Percentiles rank a stretch among this genome's conserved stretches.
phyloP scores from a whole-genome alignment of 371 early-diverging fungal species.

The Mucor piriformis region DNA sequence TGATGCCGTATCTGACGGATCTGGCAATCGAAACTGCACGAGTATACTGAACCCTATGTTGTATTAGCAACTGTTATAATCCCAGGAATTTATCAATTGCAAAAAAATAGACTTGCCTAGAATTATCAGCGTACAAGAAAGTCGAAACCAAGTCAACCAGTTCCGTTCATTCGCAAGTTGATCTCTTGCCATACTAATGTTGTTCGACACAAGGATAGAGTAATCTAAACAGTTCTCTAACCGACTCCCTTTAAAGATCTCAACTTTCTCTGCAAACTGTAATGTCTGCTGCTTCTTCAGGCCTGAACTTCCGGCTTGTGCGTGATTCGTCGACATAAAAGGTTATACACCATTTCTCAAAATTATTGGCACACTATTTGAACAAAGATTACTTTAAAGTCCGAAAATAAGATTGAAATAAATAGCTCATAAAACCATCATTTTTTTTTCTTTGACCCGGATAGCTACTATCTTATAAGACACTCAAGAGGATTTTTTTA shows the following conservation, averaged over 20 bases:
- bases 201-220: slow-evolving; percentile 29
- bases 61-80: neutral
- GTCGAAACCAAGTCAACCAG: slow-evolving; percentile 44
- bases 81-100: no score
- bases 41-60: slow-evolving; percentile 42
- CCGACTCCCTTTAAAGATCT: neutral
- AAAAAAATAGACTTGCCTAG: slow-evolving; percentile 37
- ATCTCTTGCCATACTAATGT: slow-evolving; percentile 38
- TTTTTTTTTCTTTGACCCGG: no score
- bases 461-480: no score
- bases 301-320: neutral
- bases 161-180: slow-evolving; percentile 52
- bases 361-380: no score
- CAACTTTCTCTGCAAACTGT: slow-evolving; percentile 17
- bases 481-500: no score
- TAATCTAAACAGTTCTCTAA: slow-evolving; percentile 22
- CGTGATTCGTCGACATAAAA: neutral
- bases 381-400: no score
- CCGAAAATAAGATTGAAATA: no score
- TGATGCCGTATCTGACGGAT: neutral
- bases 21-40: slow-evolving; percentile 44
- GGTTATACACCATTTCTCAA: no score
- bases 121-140: slow-evolving; percentile 43
- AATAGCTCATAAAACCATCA: no score
- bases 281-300: neutral